A percentile compares a stretch with the other conserved stretches of the same genome.
These are phyloP conservation scores for Cryptococcus wingfieldii DNA, from an alignment of 1,284 basidiomycete species.

Conservation along the genomic window DNA sequence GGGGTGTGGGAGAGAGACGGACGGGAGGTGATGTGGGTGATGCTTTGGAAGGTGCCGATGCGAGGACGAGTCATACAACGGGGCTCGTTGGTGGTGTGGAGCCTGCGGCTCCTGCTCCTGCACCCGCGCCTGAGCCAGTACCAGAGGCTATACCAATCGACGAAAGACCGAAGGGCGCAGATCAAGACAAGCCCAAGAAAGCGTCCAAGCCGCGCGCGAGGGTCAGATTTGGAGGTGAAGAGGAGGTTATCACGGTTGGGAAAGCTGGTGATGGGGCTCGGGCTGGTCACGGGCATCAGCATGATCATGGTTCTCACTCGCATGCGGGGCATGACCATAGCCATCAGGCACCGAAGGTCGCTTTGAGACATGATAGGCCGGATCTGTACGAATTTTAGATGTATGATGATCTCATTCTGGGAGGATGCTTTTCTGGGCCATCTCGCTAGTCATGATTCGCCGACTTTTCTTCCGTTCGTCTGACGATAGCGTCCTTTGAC, in stretches of 20 bases:
- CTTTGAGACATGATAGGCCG: conserved; percentile 46
- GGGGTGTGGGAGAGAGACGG: conserved; percentile 78
- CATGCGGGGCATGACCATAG: conserved; percentile 15
- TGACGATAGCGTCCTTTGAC: too few species aligned
- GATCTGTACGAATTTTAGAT: conserved; percentile 52
- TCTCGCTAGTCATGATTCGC: too few species aligned
- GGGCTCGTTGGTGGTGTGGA: not conserved
- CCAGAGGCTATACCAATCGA: not conserved
- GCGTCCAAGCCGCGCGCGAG: conserved; percentile 28
- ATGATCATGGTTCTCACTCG: conserved; percentile 17
- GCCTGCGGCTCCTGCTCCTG: not conserved
- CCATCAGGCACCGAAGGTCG: conserved; percentile 16
- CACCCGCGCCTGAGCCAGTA: not conserved
- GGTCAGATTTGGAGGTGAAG: conserved; percentile 41
- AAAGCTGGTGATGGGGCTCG: not conserved
- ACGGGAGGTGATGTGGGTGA: conserved; percentile 47
- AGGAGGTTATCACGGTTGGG: conserved; percentile 15
- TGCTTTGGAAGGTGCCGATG: conserved; percentile 8
- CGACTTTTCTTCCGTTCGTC: too few species aligned
- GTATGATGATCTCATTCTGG: too few species aligned
- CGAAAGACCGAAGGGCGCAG: conserved; percentile 13
- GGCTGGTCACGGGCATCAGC: conserved; percentile 10
- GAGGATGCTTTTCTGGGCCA: not conserved
- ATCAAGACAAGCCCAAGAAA: conserved; percentile 19
- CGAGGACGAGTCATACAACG: conserved; percentile 4